Evolutionary conservation across 257 asterid genomes (phyloP).

Genomic region (Orobanche coerulescens): DNA sequence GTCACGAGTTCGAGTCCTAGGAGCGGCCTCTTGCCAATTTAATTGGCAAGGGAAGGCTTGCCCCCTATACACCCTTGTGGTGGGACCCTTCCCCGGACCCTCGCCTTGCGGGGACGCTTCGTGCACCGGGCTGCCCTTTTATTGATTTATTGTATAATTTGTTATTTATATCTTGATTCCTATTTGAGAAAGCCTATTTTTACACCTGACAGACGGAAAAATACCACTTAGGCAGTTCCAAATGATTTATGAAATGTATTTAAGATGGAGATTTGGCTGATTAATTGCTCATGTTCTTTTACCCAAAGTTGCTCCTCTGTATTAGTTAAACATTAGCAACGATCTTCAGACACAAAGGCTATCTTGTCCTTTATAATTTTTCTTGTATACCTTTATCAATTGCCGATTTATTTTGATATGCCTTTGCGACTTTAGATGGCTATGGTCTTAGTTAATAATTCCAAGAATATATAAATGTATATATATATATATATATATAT

Average conservation of each 20-base stretch:
- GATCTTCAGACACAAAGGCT: neutral
- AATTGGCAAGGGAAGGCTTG: too few species aligned
- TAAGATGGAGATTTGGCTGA: neutral
- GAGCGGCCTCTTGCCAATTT: too few species aligned
- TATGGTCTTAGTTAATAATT: constrained; percentile 3
- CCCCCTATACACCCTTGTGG: too few species aligned
- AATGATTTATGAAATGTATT: neutral
- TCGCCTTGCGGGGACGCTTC: too few species aligned
- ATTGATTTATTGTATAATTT: neutral
- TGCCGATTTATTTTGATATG: constrained; percentile 10
- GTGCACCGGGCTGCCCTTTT: too few species aligned
- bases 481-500: too few species aligned
- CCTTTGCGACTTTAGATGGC: neutral
- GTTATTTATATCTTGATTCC: neutral
- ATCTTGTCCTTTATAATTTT: neutral
- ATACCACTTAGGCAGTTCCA: neutral
- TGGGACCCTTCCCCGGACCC: too few species aligned
- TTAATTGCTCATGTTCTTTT: neutral
- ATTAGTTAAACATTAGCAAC: neutral
- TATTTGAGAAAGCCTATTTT: constrained; percentile 1
- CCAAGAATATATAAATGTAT: too few species aligned
- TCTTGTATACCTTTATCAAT: neutral
- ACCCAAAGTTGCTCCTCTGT: neutral
- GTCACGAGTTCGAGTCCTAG: too few species aligned
- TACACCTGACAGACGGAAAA: neutral